Percentiles rank a stretch among this genome's conserved stretches.
phyloP scores from a whole-genome alignment of 805 yeast genomes.

The Hanseniaspora valbyensis region DNA sequence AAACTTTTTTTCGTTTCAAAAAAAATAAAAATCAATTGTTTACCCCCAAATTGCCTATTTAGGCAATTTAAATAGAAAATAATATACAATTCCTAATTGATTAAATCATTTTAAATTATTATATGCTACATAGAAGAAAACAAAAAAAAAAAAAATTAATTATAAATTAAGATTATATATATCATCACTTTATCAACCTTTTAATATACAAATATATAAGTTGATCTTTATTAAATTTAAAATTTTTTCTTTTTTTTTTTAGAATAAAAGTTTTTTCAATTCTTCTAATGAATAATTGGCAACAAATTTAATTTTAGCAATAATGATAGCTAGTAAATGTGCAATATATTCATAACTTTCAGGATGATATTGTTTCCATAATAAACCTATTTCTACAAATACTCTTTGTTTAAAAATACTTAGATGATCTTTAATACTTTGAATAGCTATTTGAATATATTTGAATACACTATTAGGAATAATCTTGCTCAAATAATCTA shows the following conservation, averaged over 20 bases:
- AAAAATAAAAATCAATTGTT: no score
- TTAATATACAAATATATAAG: no score
- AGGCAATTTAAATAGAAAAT: no score
- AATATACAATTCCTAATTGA: no score
- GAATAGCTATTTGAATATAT: background rate
- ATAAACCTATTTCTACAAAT: slow-evolving; percentile 3
- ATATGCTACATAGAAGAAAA: no score
- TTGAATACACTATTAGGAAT: background rate
- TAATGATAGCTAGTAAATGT: background rate
- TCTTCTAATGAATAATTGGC: slow-evolving; percentile 9
- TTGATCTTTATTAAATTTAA: no score
- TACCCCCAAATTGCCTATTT: no score
- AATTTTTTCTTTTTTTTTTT: background rate
- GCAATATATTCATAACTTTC: slow-evolving; percentile 2
- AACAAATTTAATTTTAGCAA: background rate
- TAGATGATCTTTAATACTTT: background rate
- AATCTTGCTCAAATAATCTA: background rate
- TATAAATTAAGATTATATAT: no score
- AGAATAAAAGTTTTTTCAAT: slow-evolving; percentile 8
- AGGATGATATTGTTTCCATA: slow-evolving; percentile 6
- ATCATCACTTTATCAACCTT: no score
- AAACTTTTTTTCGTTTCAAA: no score
- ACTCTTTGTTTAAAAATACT: slow-evolving; percentile 13
- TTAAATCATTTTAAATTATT: no score
- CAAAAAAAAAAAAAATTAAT: no score